Evolutionary conservation across 331 rosid genomes (phyloP).

Genomic region (Pyrus hybrid): DNA sequence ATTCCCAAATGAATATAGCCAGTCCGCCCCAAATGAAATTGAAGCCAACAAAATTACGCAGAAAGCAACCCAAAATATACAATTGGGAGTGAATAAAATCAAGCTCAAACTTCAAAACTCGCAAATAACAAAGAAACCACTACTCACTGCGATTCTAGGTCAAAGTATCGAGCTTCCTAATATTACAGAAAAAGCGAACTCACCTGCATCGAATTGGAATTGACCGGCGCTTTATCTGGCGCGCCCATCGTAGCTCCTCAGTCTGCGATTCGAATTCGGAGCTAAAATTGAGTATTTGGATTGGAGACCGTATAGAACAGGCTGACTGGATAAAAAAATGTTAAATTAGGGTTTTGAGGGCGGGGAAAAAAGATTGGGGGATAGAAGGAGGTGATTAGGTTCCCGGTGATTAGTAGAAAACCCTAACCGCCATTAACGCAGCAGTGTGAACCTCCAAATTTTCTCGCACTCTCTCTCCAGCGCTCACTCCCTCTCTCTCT

Average conservation of each 20-base stretch:
- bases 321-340: background rate
- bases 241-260: conserved; percentile 59
- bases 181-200: conserved; percentile 17
- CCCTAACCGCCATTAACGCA: conserved; percentile 69
- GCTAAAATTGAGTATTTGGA: conserved; percentile 3
- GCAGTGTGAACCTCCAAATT: conserved; percentile 26
- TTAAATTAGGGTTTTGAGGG: conserved; percentile 56
- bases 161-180: conserved; percentile 21
- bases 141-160: conserved; percentile 19
- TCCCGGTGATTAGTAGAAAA: conserved; percentile 41
- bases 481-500: conserved; percentile 4
- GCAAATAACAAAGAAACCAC: conserved; percentile 4
- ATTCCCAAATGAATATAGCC: background rate
- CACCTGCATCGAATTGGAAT: conserved; percentile 82
- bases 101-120: conserved; percentile 18
- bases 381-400: conserved; percentile 17
- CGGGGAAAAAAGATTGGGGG: conserved; percentile 5
- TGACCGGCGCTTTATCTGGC: conserved; percentile 66
- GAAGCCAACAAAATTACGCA: background rate
- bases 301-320: conserved; percentile 17
- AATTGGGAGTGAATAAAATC: background rate
- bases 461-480: conserved; percentile 10
- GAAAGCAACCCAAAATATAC: background rate
- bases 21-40: conserved; percentile 8
- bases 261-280: conserved; percentile 20